Base-by-base conservation (phyloP, 371 early-diverging fungal species). In the Mortierella sp. region DNA sequence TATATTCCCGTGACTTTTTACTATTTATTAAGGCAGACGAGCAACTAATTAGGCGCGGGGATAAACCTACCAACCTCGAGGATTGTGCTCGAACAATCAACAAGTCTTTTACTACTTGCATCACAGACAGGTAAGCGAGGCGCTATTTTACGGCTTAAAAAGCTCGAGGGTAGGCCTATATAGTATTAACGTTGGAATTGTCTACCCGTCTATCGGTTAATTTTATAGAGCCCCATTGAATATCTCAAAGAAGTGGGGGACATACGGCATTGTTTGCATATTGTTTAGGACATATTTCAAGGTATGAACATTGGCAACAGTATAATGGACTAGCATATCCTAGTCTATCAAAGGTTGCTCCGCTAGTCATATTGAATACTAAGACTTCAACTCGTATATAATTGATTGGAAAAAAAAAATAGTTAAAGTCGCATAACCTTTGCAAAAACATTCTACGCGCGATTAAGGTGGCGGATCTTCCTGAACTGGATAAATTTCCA, bases 201-300 rank as follows among this genome's bases (percentile, higher is more conserved):
- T 43, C 16, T 18, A 9, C 52, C 22, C 10, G 8, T 52, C 2
- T 24, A 52, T n/a, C 52, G n/a, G 5, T 11, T 45, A 20, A 35
- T 58, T 58, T 11, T 26, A 8, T 66, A 86, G 90, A 69, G 79
- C 91, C 0, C 68, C 87, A 6, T 59, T 88, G 11, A 66, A 69
- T 6, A 64, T 74, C n/a, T 95, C 96, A 24, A 91, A 96, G 43
- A 96, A 96, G 70, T 96, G 95, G 92, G 98, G 97, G 18, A 95
- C 95, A 0, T 97, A 96, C 77, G 90, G 87, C 66, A 89, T 97
- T 79, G 91, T 91, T 65, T 94, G 93, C 43, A 87, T 96, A 5
- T 85, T 97, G 26, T 95, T 97, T 81, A 86, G 89, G 58, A 94
- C 93, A 5, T 97, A 97, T 68, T 94, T 96, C 79, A 89, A 91